Percentiles rank a stretch among this genome's conserved stretches.
phyloP scores from a whole-genome alignment of 2,329 filamentous ascomycete genomes.

The Metarhizium sp. region DNA sequence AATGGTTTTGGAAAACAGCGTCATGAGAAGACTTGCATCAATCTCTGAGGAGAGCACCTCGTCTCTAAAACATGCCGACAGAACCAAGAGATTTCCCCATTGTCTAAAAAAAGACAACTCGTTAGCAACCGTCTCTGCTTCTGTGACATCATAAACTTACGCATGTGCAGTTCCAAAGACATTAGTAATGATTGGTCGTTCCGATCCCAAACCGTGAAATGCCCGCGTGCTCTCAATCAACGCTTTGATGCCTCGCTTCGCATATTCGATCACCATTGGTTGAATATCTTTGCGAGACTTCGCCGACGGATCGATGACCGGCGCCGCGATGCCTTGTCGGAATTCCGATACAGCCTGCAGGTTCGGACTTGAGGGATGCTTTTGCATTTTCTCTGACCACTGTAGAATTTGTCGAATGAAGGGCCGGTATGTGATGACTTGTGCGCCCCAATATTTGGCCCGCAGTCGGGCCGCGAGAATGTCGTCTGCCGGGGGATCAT shows the following conservation, averaged over 20 bases:
- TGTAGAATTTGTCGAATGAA: slow-evolving; percentile 53
- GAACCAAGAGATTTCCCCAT: slow-evolving; percentile 93
- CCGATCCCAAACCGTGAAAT: slow-evolving; percentile 56
- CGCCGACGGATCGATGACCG: slow-evolving; percentile 26
- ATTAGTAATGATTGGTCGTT: slow-evolving; percentile 81
- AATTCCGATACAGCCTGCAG: slow-evolving; percentile 25
- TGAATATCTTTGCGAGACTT: slow-evolving; percentile 31
- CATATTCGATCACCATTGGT: slow-evolving; percentile 41
- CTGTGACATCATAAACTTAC: slow-evolving; percentile 46
- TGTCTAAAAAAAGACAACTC: slow-evolving; percentile 46
- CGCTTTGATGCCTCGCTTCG: slow-evolving; percentile 57
- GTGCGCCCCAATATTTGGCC: slow-evolving; percentile 90
- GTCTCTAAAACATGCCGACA: slow-evolving; percentile 71
- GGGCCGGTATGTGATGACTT: slow-evolving; percentile 80
- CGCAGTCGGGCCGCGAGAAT: slow-evolving; percentile 77
- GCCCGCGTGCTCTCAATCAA: slow-evolving; percentile 78
- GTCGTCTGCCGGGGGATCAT: slow-evolving; percentile 61
- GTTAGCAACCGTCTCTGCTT: slow-evolving; percentile 3
- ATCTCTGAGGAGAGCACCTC: slow-evolving; percentile 50
- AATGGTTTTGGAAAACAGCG: slow-evolving; percentile 65
- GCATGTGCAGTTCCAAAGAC: slow-evolving; percentile 92
- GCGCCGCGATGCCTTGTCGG: slow-evolving; percentile 25
- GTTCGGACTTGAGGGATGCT: slow-evolving; percentile 24
- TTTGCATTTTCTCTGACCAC: slow-evolving; percentile 28
- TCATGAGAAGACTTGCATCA: slow-evolving; percentile 41